Evolutionary conservation across 805 yeast species (phyloP).

Genomic region (Kuraishia molischiana): DNA sequence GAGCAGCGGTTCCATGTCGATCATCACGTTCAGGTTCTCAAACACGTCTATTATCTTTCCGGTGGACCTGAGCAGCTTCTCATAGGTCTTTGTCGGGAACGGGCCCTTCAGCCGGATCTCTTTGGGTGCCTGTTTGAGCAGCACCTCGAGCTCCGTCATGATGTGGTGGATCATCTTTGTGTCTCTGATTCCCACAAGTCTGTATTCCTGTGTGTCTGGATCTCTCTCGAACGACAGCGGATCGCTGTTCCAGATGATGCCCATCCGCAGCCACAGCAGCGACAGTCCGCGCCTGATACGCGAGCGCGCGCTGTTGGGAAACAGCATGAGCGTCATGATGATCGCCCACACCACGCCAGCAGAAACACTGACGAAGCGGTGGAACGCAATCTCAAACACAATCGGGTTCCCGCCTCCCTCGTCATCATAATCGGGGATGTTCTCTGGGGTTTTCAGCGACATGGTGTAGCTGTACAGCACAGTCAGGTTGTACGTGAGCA

Average conservation of each 20-base stretch:
- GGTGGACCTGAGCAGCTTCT: conserved; percentile 41
- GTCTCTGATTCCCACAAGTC: conserved; percentile 33
- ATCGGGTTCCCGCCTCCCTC: conserved; percentile 68
- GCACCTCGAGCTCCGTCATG: conserved; percentile 47
- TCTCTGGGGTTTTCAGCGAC: conserved; percentile 45
- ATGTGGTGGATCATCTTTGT: conserved; percentile 35
- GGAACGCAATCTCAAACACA: conserved; percentile 66
- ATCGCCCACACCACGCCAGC: conserved; percentile 75
- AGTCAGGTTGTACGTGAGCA: conserved; percentile 70
- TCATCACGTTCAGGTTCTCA: conserved; percentile 63
- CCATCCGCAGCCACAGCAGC: conserved; percentile 69
- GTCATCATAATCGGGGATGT: conserved; percentile 24
- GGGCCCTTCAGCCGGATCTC: conserved; percentile 70
- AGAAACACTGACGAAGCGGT: conserved; percentile 63
- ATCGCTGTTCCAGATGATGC: conserved; percentile 72
- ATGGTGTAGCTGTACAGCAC: conserved; percentile 67
- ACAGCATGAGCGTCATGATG: conserved; percentile 49
- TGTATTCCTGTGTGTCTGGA: conserved; percentile 13
- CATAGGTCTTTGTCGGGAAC: conserved; percentile 48
- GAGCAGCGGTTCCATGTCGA: conserved; percentile 49
- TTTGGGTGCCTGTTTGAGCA: conserved; percentile 62
- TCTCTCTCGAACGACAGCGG: conserved; percentile 41
- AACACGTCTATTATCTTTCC: conserved; percentile 63
- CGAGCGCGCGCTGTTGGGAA: conserved; percentile 71
- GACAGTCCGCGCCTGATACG: conserved; percentile 58